phyloP scores from a whole-genome alignment of 495 filamentous ascomycete species.

The Cercophora scortea region DNA sequence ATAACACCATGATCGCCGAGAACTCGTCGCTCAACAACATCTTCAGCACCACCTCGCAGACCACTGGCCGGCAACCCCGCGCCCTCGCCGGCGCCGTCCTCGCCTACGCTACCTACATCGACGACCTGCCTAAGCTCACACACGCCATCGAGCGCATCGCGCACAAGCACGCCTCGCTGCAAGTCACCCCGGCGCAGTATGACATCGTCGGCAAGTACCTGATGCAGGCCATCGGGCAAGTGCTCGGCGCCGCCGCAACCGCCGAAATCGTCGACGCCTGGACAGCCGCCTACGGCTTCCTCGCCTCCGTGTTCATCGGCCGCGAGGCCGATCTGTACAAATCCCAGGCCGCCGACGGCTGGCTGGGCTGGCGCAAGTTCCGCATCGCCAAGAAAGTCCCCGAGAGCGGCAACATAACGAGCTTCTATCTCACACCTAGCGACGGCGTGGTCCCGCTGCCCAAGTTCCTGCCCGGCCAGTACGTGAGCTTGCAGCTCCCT shows the following conservation, averaged over 20 bases:
- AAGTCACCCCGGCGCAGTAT: slow-evolving; percentile 61
- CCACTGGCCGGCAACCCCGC: slow-evolving; percentile 53
- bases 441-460: slow-evolving; percentile 52
- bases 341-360: slow-evolving; percentile 36
- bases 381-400: slow-evolving; percentile 48
- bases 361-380: slow-evolving; percentile 63
- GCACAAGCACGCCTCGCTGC: slow-evolving; percentile 66
- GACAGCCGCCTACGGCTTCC: slow-evolving; percentile 55
- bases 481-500: slow-evolving; percentile 51
- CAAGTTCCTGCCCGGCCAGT: slow-evolving; percentile 59
- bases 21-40: slow-evolving; percentile 55
- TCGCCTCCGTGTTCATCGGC: slow-evolving; percentile 58
- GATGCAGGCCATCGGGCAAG: slow-evolving; percentile 57
- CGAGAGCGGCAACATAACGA: slow-evolving; percentile 53
- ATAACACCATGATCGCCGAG: slow-evolving; percentile 55
- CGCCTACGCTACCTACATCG: slow-evolving; percentile 64
- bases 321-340: slow-evolving; percentile 55
- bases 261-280: slow-evolving; percentile 60
- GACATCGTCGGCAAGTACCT: slow-evolving; percentile 60
- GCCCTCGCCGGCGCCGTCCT: slow-evolving; percentile 61
- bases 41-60: slow-evolving; percentile 41
- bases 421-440: slow-evolving; percentile 57
- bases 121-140: slow-evolving; percentile 53
- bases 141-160: slow-evolving; percentile 64
- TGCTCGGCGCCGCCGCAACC: slow-evolving; percentile 60